These are phyloP conservation scores for Rhododendron vialii DNA, from an alignment of 148 eudicot species.

Conservation along the genomic window DNA sequence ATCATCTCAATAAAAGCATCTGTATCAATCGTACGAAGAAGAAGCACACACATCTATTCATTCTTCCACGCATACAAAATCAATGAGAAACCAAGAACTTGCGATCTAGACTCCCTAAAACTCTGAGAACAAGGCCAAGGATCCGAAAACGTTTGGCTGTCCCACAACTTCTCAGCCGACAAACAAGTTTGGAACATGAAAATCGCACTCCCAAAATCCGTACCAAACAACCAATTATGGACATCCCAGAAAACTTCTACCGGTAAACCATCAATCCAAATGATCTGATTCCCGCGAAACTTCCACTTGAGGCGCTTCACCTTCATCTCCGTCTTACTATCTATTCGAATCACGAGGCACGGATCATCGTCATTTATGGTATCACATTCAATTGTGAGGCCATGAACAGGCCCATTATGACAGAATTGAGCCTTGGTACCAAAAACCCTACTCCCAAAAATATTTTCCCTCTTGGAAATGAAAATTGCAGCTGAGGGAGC, in stretches of 20 bases:
- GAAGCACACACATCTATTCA: conserved; percentile 29
- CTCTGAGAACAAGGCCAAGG: conserved; percentile 46
- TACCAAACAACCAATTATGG: conserved; percentile 52
- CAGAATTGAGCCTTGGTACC: conserved; percentile 40
- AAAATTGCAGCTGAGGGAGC: conserved; percentile 31
- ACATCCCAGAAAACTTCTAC: conserved; percentile 75
- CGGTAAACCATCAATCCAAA: conserved; percentile 48
- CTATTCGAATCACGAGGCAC: conserved; percentile 44
- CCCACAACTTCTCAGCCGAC: conserved; percentile 51
- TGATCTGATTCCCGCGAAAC: conserved; percentile 55
- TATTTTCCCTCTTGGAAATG: conserved; percentile 44
- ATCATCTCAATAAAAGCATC: not conserved
- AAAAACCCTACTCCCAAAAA: conserved; percentile 54
- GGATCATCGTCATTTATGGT: conserved; percentile 39
- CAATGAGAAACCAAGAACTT: conserved; percentile 50
- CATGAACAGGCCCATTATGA: conserved; percentile 39
- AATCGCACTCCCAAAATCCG: conserved; percentile 52
- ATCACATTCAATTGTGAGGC: conserved; percentile 54
- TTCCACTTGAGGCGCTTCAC: conserved; percentile 56
- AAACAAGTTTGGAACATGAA: conserved; percentile 55
- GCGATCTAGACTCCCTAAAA: conserved; percentile 41
- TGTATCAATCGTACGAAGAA: not conserved
- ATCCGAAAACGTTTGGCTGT: conserved; percentile 38
- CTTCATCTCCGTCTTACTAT: conserved; percentile 47
- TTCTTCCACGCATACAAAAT: conserved; percentile 64